A percentile compares a stretch with the other conserved stretches of the same genome.
These are phyloP conservation scores for Pseudotulostoma volvatum DNA, from an alignment of 495 filamentous ascomycete genomes.

Conservation along the genomic window DNA sequence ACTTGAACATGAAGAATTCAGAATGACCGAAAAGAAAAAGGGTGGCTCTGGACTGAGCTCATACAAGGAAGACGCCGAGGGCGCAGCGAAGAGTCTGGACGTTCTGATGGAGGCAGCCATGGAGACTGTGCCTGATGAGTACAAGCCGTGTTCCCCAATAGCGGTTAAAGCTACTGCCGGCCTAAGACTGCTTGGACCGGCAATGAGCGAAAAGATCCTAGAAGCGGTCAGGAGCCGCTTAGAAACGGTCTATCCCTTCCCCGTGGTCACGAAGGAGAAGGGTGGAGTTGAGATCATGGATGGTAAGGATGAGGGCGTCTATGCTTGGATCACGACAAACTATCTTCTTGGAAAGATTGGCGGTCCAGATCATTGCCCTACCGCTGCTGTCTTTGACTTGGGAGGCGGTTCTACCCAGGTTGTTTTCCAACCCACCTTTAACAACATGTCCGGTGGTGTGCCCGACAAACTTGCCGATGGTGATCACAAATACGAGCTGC, in stretches of 20 bases:
- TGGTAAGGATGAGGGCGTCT: slow-evolving; percentile 90
- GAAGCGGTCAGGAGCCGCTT: slow-evolving; percentile 68
- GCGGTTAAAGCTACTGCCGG: slow-evolving; percentile 96
- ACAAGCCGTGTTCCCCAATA: slow-evolving; percentile 75
- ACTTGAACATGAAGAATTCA: slow-evolving; percentile 78
- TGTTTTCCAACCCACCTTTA: slow-evolving; percentile 92
- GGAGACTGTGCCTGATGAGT: slow-evolving; percentile 63
- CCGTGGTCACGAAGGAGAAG: slow-evolving; percentile 68
- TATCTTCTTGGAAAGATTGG: slow-evolving; percentile 97
- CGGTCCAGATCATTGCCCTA: slow-evolving; percentile 71
- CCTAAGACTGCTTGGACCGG: slow-evolving; percentile 65
- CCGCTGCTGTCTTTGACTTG: slow-evolving; percentile 88
- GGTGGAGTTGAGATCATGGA: slow-evolving; percentile 92
- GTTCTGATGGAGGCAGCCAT: slow-evolving; percentile 72
- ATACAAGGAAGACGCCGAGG: slow-evolving; percentile 68
- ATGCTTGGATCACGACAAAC: slow-evolving; percentile 97
- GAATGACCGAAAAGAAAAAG: slow-evolving; percentile 65
- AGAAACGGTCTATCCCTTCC: slow-evolving; percentile 87
- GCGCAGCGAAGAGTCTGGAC: slow-evolving; percentile 79
- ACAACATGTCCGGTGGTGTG: slow-evolving; percentile 61
- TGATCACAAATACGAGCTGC: slow-evolving; percentile 90
- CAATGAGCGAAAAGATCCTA: slow-evolving; percentile 68
- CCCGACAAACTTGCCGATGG: slow-evolving; percentile 72
- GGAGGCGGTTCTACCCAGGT: slow-evolving; percentile 96
- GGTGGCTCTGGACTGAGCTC: slow-evolving; percentile 75